Conservation (phyloP, 2,329 filamentous ascomycete genomes). For the Pyrenochaeta sp. region DNA sequence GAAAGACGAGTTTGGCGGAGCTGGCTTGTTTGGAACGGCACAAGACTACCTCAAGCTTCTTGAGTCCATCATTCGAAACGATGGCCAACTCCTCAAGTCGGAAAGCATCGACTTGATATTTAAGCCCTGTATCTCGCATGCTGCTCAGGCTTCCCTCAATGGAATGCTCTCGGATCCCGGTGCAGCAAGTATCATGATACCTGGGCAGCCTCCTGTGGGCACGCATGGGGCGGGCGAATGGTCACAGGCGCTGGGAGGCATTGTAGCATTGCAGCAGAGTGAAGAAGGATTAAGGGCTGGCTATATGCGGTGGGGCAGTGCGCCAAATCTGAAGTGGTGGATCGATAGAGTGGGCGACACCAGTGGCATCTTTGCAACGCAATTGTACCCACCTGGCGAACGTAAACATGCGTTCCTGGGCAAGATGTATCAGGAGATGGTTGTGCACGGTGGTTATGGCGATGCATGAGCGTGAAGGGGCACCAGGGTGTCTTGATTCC, state of each 20-base stretch:
- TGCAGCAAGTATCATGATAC: constrained; percentile 21
- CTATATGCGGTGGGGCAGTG: constrained; percentile 32
- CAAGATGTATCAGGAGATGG: constrained; percentile 31
- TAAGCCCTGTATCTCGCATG: constrained; percentile 10
- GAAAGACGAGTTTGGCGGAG: constrained; percentile 29
- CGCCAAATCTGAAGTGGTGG: constrained; percentile 37
- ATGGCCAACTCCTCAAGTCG: constrained; percentile 24
- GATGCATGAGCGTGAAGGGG: not conserved
- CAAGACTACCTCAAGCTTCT: constrained; percentile 30
- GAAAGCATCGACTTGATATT: constrained; percentile 27
- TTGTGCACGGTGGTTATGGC: not conserved
- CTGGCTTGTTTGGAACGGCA: constrained; percentile 26
- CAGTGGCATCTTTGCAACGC: constrained; percentile 36
- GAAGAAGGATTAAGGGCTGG: constrained; percentile 20
- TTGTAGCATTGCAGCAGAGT: constrained; percentile 20
- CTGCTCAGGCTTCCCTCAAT: constrained; percentile 14
- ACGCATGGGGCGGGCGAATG: constrained; percentile 18
- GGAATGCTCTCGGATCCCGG: constrained; percentile 8
- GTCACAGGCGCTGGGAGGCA: constrained; percentile 23
- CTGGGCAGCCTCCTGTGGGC: constrained; percentile 21
- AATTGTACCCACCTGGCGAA: constrained; percentile 36
- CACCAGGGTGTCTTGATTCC: not conserved
- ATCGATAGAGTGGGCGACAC: constrained; percentile 35
- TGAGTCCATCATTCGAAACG: constrained; percentile 26
- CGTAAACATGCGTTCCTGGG: constrained; percentile 21